Evolutionary conservation across 345 rosid genomes (phyloP).

Genomic region (Rhodamnia rubescens): DNA sequence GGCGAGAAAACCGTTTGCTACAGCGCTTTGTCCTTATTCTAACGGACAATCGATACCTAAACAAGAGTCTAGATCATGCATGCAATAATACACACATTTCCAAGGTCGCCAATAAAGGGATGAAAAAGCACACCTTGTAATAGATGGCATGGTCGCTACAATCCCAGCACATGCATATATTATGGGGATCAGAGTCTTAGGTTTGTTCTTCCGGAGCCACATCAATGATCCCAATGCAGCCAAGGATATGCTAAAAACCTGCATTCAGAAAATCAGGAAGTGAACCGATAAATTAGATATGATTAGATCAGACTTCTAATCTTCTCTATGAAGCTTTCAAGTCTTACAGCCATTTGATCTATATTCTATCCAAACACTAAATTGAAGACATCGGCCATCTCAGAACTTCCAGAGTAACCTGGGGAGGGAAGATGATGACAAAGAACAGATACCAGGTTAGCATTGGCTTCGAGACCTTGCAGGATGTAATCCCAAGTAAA

Average conservation of each 20-base stretch:
- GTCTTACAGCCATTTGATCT: not conserved
- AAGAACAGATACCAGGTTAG: conserved; percentile 53
- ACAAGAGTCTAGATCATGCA: not conserved
- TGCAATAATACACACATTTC: not conserved
- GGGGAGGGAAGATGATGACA: not conserved
- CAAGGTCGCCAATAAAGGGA: not conserved
- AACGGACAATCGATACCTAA: not conserved
- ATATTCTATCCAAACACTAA: not conserved
- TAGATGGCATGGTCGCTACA: conserved; percentile 95
- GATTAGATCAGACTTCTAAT: not conserved
- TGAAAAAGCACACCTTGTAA: conserved; percentile 42
- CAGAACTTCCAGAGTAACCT: not conserved
- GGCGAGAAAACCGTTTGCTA: not conserved
- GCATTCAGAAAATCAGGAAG: conserved; percentile 8
- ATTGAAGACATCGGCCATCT: not conserved
- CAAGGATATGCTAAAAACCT: conserved; percentile 85
- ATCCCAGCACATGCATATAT: conserved; percentile 79
- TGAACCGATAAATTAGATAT: not conserved
- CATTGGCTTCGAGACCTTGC: conserved; percentile 97
- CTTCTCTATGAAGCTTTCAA: not conserved
- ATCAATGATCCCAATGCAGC: conserved; percentile 94
- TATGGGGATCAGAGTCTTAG: conserved; percentile 76
- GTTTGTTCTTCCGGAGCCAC: conserved; percentile 97
- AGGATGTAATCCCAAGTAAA: conserved; percentile 89
- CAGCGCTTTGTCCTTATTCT: not conserved